phyloP scores from a whole-genome alignment of 129 eudicot species.

The Helichrysum umbraculigerum region DNA sequence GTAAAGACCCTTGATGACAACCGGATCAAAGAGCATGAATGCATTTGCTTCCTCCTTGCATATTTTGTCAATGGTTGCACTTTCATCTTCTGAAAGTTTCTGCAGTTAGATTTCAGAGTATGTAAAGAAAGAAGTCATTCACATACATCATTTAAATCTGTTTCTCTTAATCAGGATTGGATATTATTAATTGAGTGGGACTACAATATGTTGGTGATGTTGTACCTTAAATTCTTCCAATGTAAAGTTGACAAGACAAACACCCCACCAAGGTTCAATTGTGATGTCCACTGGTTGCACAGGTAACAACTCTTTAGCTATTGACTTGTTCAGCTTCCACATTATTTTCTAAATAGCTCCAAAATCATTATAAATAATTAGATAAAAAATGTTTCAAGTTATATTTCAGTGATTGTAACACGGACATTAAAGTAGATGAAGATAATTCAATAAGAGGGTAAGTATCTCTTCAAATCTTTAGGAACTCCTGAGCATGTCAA shows the following conservation, averaged over 20 bases:
- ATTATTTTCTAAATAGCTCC: conserved; percentile 85
- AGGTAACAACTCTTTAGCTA: conserved; percentile 92
- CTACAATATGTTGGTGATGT: conserved; percentile 7
- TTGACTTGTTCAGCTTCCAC: conserved; percentile 99
- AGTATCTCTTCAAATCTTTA: neutral
- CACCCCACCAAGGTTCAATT: conserved; percentile 99
- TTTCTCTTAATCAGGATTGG: conserved; percentile 5
- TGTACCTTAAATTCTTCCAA: conserved; percentile 92
- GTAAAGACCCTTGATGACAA: conserved; percentile 76
- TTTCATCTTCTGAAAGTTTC: conserved; percentile 99
- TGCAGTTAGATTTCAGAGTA: conserved; percentile 33
- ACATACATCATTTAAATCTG: neutral
- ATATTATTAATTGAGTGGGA: neutral
- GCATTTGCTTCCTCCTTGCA: conserved; percentile 98
- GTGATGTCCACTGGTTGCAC: conserved; percentile 78
- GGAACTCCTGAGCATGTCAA: neutral
- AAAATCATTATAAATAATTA: conserved; percentile 33
- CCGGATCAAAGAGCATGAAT: conserved; percentile 84
- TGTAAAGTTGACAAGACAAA: conserved; percentile 94
- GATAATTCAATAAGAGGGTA: neutral
- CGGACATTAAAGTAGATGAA: neutral
- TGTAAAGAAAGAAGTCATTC: conserved; percentile 10
- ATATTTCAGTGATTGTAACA: conserved; percentile 18
- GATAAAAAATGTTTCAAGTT: conserved; percentile 26
- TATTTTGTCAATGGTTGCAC: conserved; percentile 90